Base-by-base conservation (phyloP, 331 rosid genomes). In the Malus hybrid region DNA sequence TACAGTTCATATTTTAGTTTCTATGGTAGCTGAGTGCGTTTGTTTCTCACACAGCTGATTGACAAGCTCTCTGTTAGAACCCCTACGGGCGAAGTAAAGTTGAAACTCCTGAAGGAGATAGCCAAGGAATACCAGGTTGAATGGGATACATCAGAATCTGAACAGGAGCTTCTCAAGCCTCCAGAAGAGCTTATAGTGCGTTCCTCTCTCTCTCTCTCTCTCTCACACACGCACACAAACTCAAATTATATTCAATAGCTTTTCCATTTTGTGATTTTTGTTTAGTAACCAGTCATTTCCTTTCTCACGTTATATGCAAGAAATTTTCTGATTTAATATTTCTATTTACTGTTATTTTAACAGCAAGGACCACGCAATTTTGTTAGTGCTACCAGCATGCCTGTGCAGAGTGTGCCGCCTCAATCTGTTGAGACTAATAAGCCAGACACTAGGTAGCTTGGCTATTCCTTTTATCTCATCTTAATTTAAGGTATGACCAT, bases 21-120 rank as follows among this genome's bases (percentile, higher is more conserved):
- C 63, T 64, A 32, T 57, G 57, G 27, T 73, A 29, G 24, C 19
- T 28, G 22, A 36, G 59, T 36, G 66, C 7, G 20, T 71, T 55
- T 77, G 27, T 75, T 83, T 69, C 24, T 71, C 73, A 19, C 69
- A 95, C 70, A 95, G 99, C 87, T 95, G 73, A 92, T 95, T 19
- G 99, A 95, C 85, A 95, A 95, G 84, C 99, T 95, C 79, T 95
- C 99, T 1, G 97, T 95, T 55, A 90, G 96, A 88, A 89, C 93
- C 33, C 99, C 99, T 31, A 73, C 87, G 0, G 97, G 99, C 65
- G 90, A 89, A 85, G 86, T 85, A 18, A 95, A 95, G 82, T 77
- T 95, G 82, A 92, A 92, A 73, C 81, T 89, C 71, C 56, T 95
- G 90, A 92, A 95, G 87, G 99, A 95, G 75, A 92, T 94, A 74